A percentile compares a stretch with the other conserved stretches of the same genome.
Conservation (phyloP, 495 filamentous ascomycete genomes). For the Cairneyella variabilis region DNA sequence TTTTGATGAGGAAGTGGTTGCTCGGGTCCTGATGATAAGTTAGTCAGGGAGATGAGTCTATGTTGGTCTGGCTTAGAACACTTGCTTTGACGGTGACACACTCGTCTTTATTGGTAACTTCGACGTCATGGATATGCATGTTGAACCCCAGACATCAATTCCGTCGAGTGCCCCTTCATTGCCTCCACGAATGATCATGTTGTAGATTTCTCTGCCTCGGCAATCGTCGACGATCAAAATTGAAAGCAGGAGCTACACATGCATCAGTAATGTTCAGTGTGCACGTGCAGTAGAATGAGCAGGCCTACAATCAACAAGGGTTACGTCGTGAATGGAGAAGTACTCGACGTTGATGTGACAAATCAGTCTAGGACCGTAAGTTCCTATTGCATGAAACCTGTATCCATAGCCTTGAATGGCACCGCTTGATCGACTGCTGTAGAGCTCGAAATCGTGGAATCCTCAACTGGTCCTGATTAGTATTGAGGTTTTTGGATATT, state of each 20-base stretch:
- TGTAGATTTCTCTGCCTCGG: constrained; percentile 48
- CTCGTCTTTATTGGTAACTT: constrained; percentile 43
- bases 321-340: constrained; percentile 51
- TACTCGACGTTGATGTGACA: constrained; percentile 19
- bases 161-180: constrained; percentile 49
- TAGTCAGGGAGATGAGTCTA: too few species aligned
- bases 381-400: constrained; percentile 3
- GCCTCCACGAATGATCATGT: constrained; percentile 49
- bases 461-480: too few species aligned
- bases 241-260: too few species aligned
- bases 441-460: constrained; percentile 55
- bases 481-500: too few species aligned
- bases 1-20: too few species aligned
- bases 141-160: constrained; percentile 47
- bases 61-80: too few species aligned
- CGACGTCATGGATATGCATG: constrained; percentile 50
- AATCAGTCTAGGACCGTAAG: constrained; percentile 6
- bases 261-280: too few species aligned
- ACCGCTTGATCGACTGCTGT: constrained; percentile 43
- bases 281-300: constrained; percentile 30
- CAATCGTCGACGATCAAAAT: constrained; percentile 48
- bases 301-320: constrained; percentile 36
- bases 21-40: too few species aligned
- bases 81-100: constrained; percentile 45
- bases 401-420: constrained; percentile 53